A percentile compares a stretch with the other conserved stretches of the same genome.
Conservation (phyloP, 2,329 filamentous ascomycete species). For the Fusarium guadeloupense region DNA sequence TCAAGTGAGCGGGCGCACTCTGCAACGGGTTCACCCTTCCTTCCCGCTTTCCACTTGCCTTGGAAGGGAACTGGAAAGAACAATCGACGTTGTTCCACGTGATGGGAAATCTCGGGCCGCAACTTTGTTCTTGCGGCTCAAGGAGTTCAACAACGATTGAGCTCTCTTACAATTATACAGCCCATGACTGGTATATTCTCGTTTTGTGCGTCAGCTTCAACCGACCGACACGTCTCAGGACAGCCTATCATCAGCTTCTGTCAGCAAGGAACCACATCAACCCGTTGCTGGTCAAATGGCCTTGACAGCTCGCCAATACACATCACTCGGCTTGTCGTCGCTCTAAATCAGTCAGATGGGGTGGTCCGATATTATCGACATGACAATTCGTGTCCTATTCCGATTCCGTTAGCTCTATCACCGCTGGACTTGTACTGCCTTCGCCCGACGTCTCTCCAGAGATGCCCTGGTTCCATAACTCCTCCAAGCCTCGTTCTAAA, state of each 20-base stretch:
- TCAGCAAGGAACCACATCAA: not conserved
- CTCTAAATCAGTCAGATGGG: slow-evolving; percentile 17
- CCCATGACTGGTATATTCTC: slow-evolving; percentile 7
- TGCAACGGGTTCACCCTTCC: slow-evolving; percentile 18
- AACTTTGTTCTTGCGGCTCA: not conserved
- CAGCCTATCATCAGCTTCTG: not conserved
- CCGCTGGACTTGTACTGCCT: slow-evolving; percentile 32
- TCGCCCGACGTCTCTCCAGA: slow-evolving; percentile 25
- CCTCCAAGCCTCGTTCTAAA: slow-evolving; percentile 51
- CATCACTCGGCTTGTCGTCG: slow-evolving; percentile 3
- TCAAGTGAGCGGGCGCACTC: not conserved
- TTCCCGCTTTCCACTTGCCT: slow-evolving; percentile 12
- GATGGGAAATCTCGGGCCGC: slow-evolving; percentile 5
- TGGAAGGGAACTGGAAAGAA: slow-evolving; percentile 22
- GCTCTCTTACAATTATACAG: not conserved
- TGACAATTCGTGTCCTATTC: slow-evolving; percentile 33
- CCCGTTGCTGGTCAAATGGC: slow-evolving; percentile 5
- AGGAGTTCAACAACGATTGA: not conserved
- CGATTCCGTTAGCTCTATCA: slow-evolving; percentile 41
- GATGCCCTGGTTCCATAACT: slow-evolving; percentile 54
- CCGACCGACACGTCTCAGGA: not conserved
- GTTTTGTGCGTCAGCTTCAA: not conserved
- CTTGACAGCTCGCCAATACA: slow-evolving; percentile 24
- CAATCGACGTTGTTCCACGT: slow-evolving; percentile 34
- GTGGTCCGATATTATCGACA: slow-evolving; percentile 9